Percentiles rank a stretch among this genome's conserved stretches.
These are phyloP conservation scores for Aegilops bicornis DNA, from an alignment of 176 grass and related monocot species.

Conservation along the genomic window DNA sequence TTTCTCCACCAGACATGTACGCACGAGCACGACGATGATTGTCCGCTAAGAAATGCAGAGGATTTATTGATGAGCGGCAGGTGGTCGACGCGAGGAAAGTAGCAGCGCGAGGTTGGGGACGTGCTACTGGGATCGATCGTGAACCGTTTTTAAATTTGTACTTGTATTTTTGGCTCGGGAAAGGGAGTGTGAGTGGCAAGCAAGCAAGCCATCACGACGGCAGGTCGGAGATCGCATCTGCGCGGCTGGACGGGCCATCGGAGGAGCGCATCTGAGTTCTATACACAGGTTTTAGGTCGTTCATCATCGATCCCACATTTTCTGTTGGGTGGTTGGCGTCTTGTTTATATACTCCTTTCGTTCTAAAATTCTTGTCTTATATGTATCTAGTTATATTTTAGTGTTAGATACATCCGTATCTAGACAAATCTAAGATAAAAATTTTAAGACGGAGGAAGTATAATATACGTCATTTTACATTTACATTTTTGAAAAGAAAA, in stretches of 20 bases:
- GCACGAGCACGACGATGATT: constrained; percentile 15
- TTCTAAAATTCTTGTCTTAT: too few species aligned
- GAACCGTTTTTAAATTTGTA: too few species aligned
- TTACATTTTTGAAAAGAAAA: too few species aligned
- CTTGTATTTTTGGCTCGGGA: background rate
- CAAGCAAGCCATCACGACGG: constrained; percentile 1
- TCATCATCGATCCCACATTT: background rate
- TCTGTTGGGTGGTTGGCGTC: background rate
- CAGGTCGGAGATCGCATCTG: constrained; percentile 26
- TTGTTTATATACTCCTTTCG: too few species aligned
- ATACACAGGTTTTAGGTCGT: background rate
- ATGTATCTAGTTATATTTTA: too few species aligned
- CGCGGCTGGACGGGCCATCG: background rate
- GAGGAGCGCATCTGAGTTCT: background rate
- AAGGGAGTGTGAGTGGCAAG: constrained; percentile 16
- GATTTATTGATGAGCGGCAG: background rate
- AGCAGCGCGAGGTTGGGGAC: background rate
- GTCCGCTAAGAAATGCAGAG: background rate
- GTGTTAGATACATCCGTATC: too few species aligned
- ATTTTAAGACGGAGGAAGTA: too few species aligned
- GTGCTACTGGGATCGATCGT: background rate
- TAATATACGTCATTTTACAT: too few species aligned
- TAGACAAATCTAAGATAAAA: too few species aligned
- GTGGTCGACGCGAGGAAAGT: background rate
- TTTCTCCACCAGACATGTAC: background rate